Evolutionary conservation across 352 stramenopile genomes (phyloP), one percentile per base, ranked within the genome.

Genomic region (Albugo laibachii): DNA sequence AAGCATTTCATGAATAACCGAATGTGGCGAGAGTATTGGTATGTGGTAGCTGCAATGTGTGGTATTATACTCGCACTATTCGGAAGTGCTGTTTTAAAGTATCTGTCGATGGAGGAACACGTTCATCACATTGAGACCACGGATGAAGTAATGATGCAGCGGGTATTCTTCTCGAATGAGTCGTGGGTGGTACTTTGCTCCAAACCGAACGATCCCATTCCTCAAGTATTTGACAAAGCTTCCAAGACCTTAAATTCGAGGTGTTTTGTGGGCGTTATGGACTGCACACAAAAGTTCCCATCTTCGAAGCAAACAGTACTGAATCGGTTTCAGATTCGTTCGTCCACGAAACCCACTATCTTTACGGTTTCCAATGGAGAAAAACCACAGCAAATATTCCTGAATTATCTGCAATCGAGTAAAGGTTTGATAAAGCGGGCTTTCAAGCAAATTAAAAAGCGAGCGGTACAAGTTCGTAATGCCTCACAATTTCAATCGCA

Each of bases 1-100:
- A 83, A 81, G 63, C 65, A 85, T 60, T 91, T 85, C 50, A 36
- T 91, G 41, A 61, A 73, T 53, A 80, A 91, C 54, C 60, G 77
- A 45, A 80, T 85, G 72, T 87, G 77, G 77, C 60, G 63, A 24
- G 77, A 91, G 11, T 65, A 91, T 53, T 77, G 65, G 65, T 65
- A 81, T 48, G 57, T 66, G 13, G 48, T 88, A 16, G 39, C 62
- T 5, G 63, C 65, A 0, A 65, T 80, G 13, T 49, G 48, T 11
- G 59, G 52, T 12, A 62, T 88, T 40, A 62, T 79, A 4, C 56
- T 71, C 19, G 74, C 66, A 51, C 53, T 81, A n/a, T 85, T 87
- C 19, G 59, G 55, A 27, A 59, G 61, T 18, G 63, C 59, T 8
- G 63, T 91, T 52, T 54, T 86, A 47, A 68, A 83, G 57, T 82